Percentiles rank a stretch among this genome's conserved stretches.
Conservation (phyloP, 2,329 filamentous ascomycete genomes). For the Sordariomycetes sp. region DNA sequence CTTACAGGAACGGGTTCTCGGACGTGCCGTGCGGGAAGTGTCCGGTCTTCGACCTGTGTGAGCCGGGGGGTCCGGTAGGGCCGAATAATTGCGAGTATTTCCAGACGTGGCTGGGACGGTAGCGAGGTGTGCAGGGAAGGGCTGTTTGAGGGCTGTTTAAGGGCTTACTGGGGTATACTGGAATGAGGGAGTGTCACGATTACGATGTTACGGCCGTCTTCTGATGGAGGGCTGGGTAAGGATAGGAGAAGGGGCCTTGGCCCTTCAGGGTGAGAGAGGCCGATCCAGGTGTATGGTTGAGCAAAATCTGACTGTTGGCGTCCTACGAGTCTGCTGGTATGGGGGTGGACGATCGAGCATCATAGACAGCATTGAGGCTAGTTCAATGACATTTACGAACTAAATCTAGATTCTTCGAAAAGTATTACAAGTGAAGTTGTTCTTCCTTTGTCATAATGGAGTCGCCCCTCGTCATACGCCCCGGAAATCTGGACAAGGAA, state of each 20-base stretch:
- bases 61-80: conserved; percentile 81
- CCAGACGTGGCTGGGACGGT: conserved; percentile 57
- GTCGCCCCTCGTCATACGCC: too few species aligned
- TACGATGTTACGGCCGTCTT: background rate
- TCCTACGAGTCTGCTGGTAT: background rate
- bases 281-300: background rate
- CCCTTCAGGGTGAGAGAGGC: background rate
- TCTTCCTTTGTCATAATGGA: too few species aligned
- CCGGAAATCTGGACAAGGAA: too few species aligned
- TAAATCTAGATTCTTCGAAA: background rate
- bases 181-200: background rate
- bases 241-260: background rate
- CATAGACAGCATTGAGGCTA: background rate
- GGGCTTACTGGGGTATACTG: background rate
- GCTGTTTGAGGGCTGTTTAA: background rate
- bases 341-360: background rate
- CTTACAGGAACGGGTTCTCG: conserved; percentile 60
- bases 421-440: too few species aligned
- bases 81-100: conserved; percentile 90
- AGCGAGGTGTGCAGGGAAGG: background rate
- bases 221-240: background rate
- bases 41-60: conserved; percentile 87
- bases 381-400: background rate
- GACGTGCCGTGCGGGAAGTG: conserved; percentile 87
- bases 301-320: background rate